Evolutionary conservation across 2,329 filamentous ascomycete species (phyloP).

Genomic region (Sclerotinia nivalis): DNA sequence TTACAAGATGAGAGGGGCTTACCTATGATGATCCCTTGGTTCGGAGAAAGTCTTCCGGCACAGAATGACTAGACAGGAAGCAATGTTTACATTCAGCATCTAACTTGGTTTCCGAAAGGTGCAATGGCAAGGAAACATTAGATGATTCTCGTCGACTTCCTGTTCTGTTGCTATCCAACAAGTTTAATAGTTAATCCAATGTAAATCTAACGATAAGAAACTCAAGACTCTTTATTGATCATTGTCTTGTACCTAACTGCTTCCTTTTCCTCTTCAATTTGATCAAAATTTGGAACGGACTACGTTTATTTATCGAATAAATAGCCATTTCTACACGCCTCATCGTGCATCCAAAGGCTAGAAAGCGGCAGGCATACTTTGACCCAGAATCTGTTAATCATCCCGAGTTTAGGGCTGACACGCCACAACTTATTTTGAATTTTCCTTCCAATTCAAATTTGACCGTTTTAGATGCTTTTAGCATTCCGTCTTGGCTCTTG

Average conservation of each 20-base stretch:
- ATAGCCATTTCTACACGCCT: neutral
- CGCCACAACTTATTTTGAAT: neutral
- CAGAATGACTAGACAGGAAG: neutral
- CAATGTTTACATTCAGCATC: neutral
- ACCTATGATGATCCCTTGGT: too few species aligned
- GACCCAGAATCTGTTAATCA: neutral
- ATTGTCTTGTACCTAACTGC: too few species aligned
- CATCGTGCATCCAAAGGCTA: neutral
- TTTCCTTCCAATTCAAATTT: too few species aligned
- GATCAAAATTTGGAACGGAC: too few species aligned
- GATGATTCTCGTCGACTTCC: neutral
- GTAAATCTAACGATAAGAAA: too few species aligned
- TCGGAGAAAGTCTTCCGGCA: neutral
- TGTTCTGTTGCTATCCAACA: neutral
- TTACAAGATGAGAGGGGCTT: neutral
- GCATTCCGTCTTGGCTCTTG: too few species aligned
- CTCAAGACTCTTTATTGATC: too few species aligned
- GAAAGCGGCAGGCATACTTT: neutral
- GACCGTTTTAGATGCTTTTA: too few species aligned
- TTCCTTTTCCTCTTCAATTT: too few species aligned
- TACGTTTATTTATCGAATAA: too few species aligned
- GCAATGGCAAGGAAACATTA: neutral
- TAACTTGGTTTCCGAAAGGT: neutral
- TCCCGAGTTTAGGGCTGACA: neutral
- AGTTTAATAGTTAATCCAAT: too few species aligned